A percentile compares a stretch with the other conserved stretches of the same genome.
Evolutionary conservation across 2,329 filamentous ascomycete genomes (phyloP).

Genomic region (Acrocalymma vagum): DNA sequence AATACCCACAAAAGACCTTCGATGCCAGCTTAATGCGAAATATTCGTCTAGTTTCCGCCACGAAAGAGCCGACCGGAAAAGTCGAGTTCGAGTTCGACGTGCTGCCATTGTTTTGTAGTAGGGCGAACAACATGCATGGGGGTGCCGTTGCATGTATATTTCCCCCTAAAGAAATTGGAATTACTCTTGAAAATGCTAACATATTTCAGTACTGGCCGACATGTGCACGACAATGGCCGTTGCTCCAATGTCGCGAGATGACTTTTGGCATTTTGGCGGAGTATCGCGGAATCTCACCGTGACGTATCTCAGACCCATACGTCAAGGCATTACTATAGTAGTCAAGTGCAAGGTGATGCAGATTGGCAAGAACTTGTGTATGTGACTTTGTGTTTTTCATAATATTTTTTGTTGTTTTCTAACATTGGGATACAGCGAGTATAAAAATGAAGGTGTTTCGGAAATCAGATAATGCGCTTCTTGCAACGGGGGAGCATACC

Average conservation of each 20-base stretch:
- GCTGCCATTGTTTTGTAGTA: background rate
- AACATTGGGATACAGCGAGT: too few relatives aligned
- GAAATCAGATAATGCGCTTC: too few relatives aligned
- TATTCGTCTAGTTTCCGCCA: background rate
- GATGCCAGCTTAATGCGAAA: slow-evolving; percentile 1
- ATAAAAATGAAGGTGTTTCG: too few relatives aligned
- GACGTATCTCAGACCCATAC: slow-evolving; percentile 1
- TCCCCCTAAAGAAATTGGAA: too few relatives aligned
- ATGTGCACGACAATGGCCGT: slow-evolving; percentile 1
- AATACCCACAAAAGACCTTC: background rate
- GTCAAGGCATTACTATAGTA: background rate
- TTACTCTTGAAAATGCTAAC: too few relatives aligned
- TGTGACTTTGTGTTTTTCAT: too few relatives aligned
- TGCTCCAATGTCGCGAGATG: background rate
- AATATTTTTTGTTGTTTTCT: too few relatives aligned
- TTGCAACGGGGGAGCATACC: too few relatives aligned
- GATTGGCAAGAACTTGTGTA: background rate
- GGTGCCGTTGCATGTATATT: slow-evolving; percentile 1
- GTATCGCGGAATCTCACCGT: slow-evolving; percentile 1
- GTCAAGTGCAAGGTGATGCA: background rate
- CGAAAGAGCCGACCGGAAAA: background rate
- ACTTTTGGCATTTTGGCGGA: slow-evolving; percentile 1
- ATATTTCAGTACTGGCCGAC: slow-evolving; percentile 4
- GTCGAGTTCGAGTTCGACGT: slow-evolving; percentile 1
- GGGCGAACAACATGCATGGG: background rate